These are phyloP conservation scores for Syzygium aqueum DNA, from an alignment of 345 rosid species.

Conservation along the genomic window DNA sequence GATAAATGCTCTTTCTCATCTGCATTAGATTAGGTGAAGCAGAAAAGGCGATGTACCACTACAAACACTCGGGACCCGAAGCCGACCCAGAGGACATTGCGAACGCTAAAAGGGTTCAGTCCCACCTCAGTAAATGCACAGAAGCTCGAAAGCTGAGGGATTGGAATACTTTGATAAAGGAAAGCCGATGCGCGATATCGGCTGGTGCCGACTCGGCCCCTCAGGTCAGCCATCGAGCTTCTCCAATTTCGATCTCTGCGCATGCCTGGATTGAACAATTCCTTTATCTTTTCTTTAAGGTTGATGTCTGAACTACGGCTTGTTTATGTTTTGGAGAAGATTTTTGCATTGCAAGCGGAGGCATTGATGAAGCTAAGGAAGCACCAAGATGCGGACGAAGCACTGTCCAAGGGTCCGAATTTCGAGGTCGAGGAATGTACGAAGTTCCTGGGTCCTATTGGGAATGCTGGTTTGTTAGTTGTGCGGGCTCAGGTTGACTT, in stretches of 20 bases:
- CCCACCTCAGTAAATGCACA: slow-evolving; percentile 51
- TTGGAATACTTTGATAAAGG: slow-evolving; percentile 57
- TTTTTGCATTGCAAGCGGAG: slow-evolving; percentile 87
- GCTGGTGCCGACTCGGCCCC: slow-evolving; percentile 88
- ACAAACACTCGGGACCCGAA: slow-evolving; percentile 77
- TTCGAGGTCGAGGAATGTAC: slow-evolving; percentile 57
- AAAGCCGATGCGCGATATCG: slow-evolving; percentile 42
- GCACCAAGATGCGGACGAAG: slow-evolving; percentile 74
- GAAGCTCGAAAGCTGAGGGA: slow-evolving; percentile 61
- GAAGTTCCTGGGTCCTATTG: slow-evolving; percentile 62
- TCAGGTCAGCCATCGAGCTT: slow-evolving; percentile 25
- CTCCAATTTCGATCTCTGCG: not conserved
- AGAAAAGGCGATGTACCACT: slow-evolving; percentile 80
- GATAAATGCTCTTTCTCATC: not conserved
- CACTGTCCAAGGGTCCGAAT: slow-evolving; percentile 43
- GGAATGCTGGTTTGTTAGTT: slow-evolving; percentile 55
- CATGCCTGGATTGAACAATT: not conserved
- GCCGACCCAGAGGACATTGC: slow-evolving; percentile 66
- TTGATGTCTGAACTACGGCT: not conserved
- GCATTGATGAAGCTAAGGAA: slow-evolving; percentile 61
- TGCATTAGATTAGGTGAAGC: slow-evolving; percentile 64
- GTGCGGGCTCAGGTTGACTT: slow-evolving; percentile 80
- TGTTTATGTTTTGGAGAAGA: slow-evolving; percentile 11
- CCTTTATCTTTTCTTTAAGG: not conserved
- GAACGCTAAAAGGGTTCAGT: slow-evolving; percentile 53